Evolutionary conservation across 2,329 filamentous ascomycete species (phyloP), one percentile per base, ranked within the genome.

Genomic region (Venturiaceae sp.): DNA sequence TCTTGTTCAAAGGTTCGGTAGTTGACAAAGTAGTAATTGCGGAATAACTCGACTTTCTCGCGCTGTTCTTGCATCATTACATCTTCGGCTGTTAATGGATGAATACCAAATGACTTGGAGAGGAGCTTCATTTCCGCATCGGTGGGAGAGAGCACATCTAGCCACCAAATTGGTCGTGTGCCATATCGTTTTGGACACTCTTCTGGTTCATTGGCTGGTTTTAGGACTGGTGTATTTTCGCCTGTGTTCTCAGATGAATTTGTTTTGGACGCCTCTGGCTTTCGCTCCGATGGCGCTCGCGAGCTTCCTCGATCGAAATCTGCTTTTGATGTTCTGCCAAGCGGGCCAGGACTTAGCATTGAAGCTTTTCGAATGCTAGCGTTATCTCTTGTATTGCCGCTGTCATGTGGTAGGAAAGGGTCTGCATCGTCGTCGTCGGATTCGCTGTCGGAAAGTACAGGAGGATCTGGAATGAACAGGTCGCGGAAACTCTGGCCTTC

Each of bases 1-100:
- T 99, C 94, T 71, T 97, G 94, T 69, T 99, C 94, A 68, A 99
- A 99, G 0, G 91, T 95, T 16, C 94, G 88, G 72, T 99, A 99
- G 71, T 96, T 97, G 74, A 99, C 90, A 67, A 99, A 96, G 72
- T 99, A 99, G 75, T 99, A 99, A 70, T 95, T 88, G 34, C 90
- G 86, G 78, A 99, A 99, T 1, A 99, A 80, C 71, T 99, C 94
- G 0, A 99, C 94, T 74, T 99, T 99, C 69, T 99, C 94, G 23
- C 94, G 92, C 41, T 92, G 89, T 75, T 99, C 94, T 71, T 97
- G 90, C 77, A 96, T 86, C 81, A 97, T 87, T 66, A 99, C 96
- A 69, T 99, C 94, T 72, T 99, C 94, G 1, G 90, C 87, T 0
- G 94, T 99, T 60, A 99, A 76, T 0, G 94, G 92, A 74, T 99